A percentile compares a stretch with the other conserved stretches of the same genome.
These are phyloP conservation scores for Tuber brumale DNA, from an alignment of 495 filamentous ascomycete species.

Conservation along the genomic window DNA sequence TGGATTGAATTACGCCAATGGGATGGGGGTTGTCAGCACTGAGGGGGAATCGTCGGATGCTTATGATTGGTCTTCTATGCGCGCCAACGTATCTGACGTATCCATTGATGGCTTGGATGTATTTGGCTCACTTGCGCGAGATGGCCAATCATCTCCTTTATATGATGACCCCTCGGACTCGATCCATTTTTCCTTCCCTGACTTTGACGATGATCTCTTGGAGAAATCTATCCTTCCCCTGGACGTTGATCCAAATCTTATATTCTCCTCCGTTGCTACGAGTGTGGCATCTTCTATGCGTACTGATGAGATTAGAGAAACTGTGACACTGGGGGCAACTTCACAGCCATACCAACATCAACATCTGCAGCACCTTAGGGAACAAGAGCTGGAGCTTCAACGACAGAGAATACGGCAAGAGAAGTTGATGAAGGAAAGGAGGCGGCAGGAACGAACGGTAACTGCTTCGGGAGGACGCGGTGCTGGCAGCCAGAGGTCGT, in stretches of 20 bases:
- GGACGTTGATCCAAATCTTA: slow-evolving; percentile 35
- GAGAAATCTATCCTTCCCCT: slow-evolving; percentile 24
- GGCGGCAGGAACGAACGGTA: slow-evolving; percentile 24
- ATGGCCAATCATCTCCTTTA: slow-evolving; percentile 29
- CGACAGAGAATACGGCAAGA: slow-evolving; percentile 30
- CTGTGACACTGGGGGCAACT: slow-evolving; percentile 9
- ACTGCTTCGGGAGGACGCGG: slow-evolving; percentile 22
- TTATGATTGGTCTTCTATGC: slow-evolving; percentile 38
- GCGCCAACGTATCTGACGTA: slow-evolving; percentile 33
- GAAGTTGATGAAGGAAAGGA: slow-evolving; percentile 22
- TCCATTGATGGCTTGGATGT: slow-evolving; percentile 6
- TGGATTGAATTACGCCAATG: slow-evolving; percentile 31
- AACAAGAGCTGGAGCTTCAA: slow-evolving; percentile 38
- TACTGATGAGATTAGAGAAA: slow-evolving; percentile 12
- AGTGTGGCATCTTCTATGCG: slow-evolving; percentile 40
- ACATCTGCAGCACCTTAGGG: slow-evolving; percentile 39
- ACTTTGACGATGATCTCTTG: slow-evolving; percentile 31
- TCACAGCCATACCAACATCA: slow-evolving; percentile 40
- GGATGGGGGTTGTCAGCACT: slow-evolving; percentile 25
- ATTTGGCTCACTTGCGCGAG: slow-evolving; percentile 8
- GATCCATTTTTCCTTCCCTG: slow-evolving; percentile 36
- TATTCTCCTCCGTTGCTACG: slow-evolving; percentile 37
- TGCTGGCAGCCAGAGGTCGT: slow-evolving; percentile 20
- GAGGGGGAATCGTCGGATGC: slow-evolving; percentile 31
- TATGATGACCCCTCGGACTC: slow-evolving; percentile 36